phyloP scores from a whole-genome alignment of 768 basidiomycete genomes.

The Lactifluus hygrophoroides region DNA sequence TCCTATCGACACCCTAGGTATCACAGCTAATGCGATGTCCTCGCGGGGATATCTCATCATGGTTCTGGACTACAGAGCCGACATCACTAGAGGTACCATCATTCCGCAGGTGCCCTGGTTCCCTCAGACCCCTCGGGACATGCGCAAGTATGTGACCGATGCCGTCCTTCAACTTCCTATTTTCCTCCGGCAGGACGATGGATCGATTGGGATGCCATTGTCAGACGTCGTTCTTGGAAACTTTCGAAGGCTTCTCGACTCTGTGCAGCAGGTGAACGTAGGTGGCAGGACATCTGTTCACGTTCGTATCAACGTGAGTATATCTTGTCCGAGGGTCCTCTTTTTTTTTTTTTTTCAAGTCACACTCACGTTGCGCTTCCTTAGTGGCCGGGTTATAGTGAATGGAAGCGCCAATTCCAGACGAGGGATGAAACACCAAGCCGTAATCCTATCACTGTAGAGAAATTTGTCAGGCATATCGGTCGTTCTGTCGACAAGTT shows the following conservation, averaged over 20 bases:
- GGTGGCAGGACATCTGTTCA: slow-evolving; percentile 19
- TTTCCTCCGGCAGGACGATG: slow-evolving; percentile 19
- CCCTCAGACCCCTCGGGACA: slow-evolving; percentile 15
- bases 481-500: slow-evolving; percentile 19
- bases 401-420: slow-evolving; percentile 21
- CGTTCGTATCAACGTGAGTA: slow-evolving; percentile 17
- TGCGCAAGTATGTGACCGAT: slow-evolving; percentile 17
- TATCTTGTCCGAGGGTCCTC: background rate
- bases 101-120: slow-evolving; percentile 16
- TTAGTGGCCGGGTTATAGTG: slow-evolving; percentile 19
- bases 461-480: slow-evolving; percentile 18
- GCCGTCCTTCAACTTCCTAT: slow-evolving; percentile 17
- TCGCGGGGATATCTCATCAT: slow-evolving; percentile 14
- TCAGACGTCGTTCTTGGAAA: slow-evolving; percentile 16
- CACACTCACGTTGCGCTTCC: background rate
- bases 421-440: slow-evolving; percentile 17
- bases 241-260: slow-evolving; percentile 14
- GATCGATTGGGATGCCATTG: slow-evolving; percentile 15
- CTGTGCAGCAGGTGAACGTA: slow-evolving; percentile 8
- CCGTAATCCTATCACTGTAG: slow-evolving; percentile 17
- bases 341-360: background rate
- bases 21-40: slow-evolving; percentile 13
- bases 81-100: slow-evolving; percentile 6
- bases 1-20: background rate
- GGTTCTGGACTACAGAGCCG: slow-evolving; percentile 16